Evolutionary conservation across 805 yeast species (phyloP).

Genomic region (Jamesozyma spencerorum): DNA sequence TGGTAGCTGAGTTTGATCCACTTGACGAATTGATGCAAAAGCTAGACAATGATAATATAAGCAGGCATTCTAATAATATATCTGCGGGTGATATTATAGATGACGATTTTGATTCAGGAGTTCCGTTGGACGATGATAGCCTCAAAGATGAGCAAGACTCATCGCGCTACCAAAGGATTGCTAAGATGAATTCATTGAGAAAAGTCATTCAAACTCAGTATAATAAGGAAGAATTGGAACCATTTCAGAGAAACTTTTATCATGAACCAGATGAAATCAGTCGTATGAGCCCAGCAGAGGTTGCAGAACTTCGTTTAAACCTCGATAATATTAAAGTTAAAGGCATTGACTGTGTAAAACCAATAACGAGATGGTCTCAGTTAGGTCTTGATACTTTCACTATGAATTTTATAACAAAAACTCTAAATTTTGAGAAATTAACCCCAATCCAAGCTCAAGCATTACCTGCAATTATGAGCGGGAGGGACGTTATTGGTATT

Average conservation of each 20-base stretch:
- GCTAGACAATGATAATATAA: slow-evolving; percentile 2
- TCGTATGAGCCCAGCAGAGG: slow-evolving; percentile 44
- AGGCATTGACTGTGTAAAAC: slow-evolving; percentile 51
- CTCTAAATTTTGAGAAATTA: slow-evolving; percentile 49
- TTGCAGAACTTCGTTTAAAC: slow-evolving; percentile 41
- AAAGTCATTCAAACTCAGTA: slow-evolving; percentile 23
- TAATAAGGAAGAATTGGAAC: slow-evolving; percentile 33
- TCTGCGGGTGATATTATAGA: slow-evolving; percentile 1
- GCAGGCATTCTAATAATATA: background rate
- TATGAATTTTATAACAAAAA: slow-evolving; percentile 42
- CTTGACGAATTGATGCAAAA: slow-evolving; percentile 38
- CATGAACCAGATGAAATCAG: slow-evolving; percentile 47
- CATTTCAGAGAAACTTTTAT: slow-evolving; percentile 56
- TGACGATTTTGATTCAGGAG: background rate
- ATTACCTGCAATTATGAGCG: slow-evolving; percentile 81
- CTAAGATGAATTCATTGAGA: slow-evolving; percentile 35
- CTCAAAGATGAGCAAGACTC: slow-evolving; percentile 26
- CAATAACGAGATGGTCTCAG: slow-evolving; percentile 71
- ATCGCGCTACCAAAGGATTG: slow-evolving; percentile 27
- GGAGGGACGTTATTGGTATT: slow-evolving; percentile 83
- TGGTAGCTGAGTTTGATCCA: slow-evolving; percentile 32
- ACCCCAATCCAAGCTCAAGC: slow-evolving; percentile 90
- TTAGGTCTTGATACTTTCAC: slow-evolving; percentile 62
- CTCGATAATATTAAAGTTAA: slow-evolving; percentile 59
- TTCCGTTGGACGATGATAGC: background rate